Conservation (phyloP, 768 basidiomycete genomes). For the Lyophyllum semitale region DNA sequence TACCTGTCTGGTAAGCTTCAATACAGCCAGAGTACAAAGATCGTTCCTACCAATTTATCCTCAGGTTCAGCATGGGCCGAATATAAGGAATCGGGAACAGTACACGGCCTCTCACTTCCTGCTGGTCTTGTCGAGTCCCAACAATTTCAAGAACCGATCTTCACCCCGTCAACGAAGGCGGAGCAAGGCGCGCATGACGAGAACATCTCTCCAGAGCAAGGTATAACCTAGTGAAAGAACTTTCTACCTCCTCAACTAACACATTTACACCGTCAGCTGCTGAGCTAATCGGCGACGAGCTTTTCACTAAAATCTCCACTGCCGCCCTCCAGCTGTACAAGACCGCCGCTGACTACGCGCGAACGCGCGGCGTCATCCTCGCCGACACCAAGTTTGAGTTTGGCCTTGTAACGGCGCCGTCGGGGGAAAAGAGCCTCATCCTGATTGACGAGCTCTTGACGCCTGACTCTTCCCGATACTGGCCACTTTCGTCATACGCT, state of each 20-base stretch:
- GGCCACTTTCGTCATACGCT: slow-evolving; percentile 77
- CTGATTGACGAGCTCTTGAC: slow-evolving; percentile 97
- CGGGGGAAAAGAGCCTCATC: slow-evolving; percentile 53
- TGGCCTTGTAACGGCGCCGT: slow-evolving; percentile 63
- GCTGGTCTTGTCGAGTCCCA: slow-evolving; percentile 82
- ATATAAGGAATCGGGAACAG: slow-evolving; percentile 84
- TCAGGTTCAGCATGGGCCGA: slow-evolving; percentile 95
- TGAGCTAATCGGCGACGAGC: slow-evolving; percentile 62
- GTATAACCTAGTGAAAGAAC: slow-evolving; percentile 34
- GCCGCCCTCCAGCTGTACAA: slow-evolving; percentile 68
- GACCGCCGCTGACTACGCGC: slow-evolving; percentile 74
- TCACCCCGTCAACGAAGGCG: slow-evolving; percentile 97
- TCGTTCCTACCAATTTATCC: not conserved
- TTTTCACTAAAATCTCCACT: slow-evolving; percentile 61
- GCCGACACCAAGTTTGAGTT: slow-evolving; percentile 99
- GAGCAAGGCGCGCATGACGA: slow-evolving; percentile 94
- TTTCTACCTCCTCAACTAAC: slow-evolving; percentile 6
- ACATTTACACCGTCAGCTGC: slow-evolving; percentile 48
- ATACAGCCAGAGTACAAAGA: not conserved
- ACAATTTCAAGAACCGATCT: slow-evolving; percentile 78
- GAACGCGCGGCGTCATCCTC: slow-evolving; percentile 80
- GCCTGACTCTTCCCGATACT: slow-evolving; percentile 96
- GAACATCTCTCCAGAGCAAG: slow-evolving; percentile 86
- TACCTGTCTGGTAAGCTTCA: slow-evolving; percentile 81
- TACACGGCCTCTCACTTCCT: slow-evolving; percentile 82